Evolutionary conservation across 2,329 filamentous ascomycete species (phyloP), one percentile per base, ranked within the genome.

Genomic region (Coniosporium tulheliwenetii): DNA sequence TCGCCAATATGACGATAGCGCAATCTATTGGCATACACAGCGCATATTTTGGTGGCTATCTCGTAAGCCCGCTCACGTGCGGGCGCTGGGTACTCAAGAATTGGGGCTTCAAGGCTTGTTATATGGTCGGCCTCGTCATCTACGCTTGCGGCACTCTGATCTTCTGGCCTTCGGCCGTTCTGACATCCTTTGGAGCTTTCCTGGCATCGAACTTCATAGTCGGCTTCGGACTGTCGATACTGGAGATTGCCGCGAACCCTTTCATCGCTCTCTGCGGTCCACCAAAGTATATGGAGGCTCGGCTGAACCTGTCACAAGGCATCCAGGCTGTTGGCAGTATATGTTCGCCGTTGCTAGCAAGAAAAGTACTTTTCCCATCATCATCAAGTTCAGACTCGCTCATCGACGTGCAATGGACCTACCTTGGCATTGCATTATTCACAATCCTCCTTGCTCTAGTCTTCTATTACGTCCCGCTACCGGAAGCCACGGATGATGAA

Each of bases 31-130:
- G 77, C 1, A 68, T 85, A 33, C 81, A 79, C 15, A 75, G 72
- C 43, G 70, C 77, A 5, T 86, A 86, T 53, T 87, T 80, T 53
- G 73, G 71, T 10, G 79, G 73, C 1, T 87, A 86, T 53, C 66
- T 85, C 41, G 64, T 82, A 19, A 81, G 79, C 0, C 79, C 82
- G 0, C 56, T 85, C 5, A 68, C 81, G 1, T 73, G 85, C 10
- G 82, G 81, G 2, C 63, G 67, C 2, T 56, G 67, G 5, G 64
- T 76, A 1, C 61, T 79, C 38, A 70, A 70, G 43, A 61, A 63
- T 35, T 77, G 70, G 65, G 74, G 75, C 0, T 79, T 79, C 63
- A 77, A 76, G 47, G 63, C 70, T 8, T 74, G 71, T 34, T 78
- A 75, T 48, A 75, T 74, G 39, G 65, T 72, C 5, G 75, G 75